Conservation (phyloP, 1,284 basidiomycete species). For the Naganishia cerealis region DNA sequence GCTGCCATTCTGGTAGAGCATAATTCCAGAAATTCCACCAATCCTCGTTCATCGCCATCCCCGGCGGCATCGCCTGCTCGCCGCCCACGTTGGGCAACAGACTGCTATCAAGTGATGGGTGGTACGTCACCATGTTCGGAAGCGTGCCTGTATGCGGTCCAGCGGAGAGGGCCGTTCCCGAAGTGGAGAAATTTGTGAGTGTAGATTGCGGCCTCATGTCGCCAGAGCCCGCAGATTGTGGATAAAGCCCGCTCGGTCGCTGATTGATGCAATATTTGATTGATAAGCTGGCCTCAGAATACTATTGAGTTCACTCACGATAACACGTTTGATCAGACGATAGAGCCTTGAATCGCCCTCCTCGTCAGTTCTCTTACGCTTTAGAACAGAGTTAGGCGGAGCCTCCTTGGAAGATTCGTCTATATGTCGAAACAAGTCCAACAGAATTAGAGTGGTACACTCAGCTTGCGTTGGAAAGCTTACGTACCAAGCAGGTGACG, state of each 20-base stretch:
- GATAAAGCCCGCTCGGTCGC: slow-evolving; percentile 20
- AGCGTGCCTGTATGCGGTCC: background rate
- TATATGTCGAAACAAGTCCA: background rate
- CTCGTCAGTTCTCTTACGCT: slow-evolving; percentile 11
- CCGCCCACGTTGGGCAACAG: background rate
- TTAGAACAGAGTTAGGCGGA: background rate
- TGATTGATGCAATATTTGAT: background rate
- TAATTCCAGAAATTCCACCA: slow-evolving; percentile 18
- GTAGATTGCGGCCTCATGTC: background rate
- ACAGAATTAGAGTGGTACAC: background rate
- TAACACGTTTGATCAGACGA: slow-evolving; percentile 9
- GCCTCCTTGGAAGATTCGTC: slow-evolving; percentile 5
- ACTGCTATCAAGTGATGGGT: background rate
- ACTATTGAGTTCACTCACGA: background rate
- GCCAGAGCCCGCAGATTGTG: background rate
- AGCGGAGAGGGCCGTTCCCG: background rate
- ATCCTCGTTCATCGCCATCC: slow-evolving; percentile 5
- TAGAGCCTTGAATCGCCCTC: slow-evolving; percentile 13
- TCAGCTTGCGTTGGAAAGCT: background rate
- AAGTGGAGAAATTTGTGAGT: background rate
- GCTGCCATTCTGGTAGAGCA: slow-evolving; percentile 8
- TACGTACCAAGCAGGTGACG: slow-evolving; percentile 10
- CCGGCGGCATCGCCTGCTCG: background rate
- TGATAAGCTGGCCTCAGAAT: no score
- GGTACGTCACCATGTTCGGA: background rate